Evolutionary conservation across 2,329 filamentous ascomycete species (phyloP), one percentile per base, ranked within the genome.

Genomic region (Cordyceps cicadae): DNA sequence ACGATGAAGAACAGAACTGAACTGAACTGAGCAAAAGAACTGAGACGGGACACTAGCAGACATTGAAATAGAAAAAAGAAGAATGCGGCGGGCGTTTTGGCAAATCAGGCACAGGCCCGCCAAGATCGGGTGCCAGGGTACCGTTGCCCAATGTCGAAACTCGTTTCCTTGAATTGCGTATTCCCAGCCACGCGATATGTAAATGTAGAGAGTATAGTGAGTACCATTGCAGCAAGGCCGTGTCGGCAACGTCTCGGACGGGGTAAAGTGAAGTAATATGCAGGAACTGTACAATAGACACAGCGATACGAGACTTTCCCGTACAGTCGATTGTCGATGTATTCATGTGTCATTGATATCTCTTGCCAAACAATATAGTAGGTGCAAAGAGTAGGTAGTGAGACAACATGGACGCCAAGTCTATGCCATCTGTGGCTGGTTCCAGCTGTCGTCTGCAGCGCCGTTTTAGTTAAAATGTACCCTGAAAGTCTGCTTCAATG

Each of bases 141-240:
- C 29, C 26, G 19, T 58, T n/a, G 46, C 46, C 45, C 45, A 43
- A 49, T 19, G 6, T 50, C 19, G 15, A 15, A 21, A 37, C 43
- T n/a, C 34, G 15, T 34, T 59, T 51, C 56, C 56, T 52, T 50
- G n/a, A 39, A 29, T 52, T 52, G 29, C 39, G 6, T 34, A 14
- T 45, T 48, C 49, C 57, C 57, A 59, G 57, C 57, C 57, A 59
- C 57, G 4, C 41, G 41, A 46, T 53, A 21, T 37, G 26, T 53
- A 41, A 7, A 29, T 29, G 29, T 29, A 29, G 29, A 8, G 1
- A 29, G 29, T 29, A 29, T 29, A 7, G 29, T 29, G 6, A 7
- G 29, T 29, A 29, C 29, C 29, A 7, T 29, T 29, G 29, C 7
- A 29, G 29, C 5, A 29, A 29, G 32, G 37, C 12, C 12, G 34